These are phyloP conservation scores for Plectosphaerella sp. DNA, from an alignment of 2,329 filamentous ascomycete genomes.

Conservation along the genomic window DNA sequence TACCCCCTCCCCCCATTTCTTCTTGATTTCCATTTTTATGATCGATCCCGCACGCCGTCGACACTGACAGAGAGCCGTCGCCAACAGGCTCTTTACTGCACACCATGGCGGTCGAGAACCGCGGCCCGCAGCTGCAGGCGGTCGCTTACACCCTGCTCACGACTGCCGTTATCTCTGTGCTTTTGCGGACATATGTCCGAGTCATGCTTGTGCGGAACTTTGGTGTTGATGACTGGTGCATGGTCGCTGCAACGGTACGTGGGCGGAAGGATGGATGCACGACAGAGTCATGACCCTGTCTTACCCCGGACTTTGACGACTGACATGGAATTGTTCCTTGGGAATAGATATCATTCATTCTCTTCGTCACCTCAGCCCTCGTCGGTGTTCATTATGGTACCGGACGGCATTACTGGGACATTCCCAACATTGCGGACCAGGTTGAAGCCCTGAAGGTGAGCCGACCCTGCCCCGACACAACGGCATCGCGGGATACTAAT, in stretches of 20 bases:
- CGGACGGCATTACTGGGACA: conserved; percentile 28
- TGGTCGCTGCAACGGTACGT: conserved; percentile 27
- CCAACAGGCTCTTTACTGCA: too few species aligned
- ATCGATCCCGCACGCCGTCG: too few species aligned
- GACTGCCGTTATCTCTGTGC: conserved; percentile 19
- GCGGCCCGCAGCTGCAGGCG: conserved; percentile 26
- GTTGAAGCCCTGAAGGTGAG: conserved; percentile 28
- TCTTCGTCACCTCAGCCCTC: conserved; percentile 27
- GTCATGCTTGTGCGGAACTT: conserved; percentile 29
- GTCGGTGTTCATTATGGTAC: conserved; percentile 34
- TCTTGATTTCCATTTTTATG: too few species aligned
- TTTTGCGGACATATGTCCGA: conserved; percentile 29
- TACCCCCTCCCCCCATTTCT: too few species aligned
- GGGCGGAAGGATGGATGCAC: not conserved
- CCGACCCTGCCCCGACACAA: too few species aligned
- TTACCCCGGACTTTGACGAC: not conserved
- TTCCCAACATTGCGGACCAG: conserved; percentile 17
- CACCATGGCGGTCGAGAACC: conserved; percentile 17
- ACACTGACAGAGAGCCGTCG: too few species aligned
- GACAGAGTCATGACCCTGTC: not conserved
- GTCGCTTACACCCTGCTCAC: conserved; percentile 24
- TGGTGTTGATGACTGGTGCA: conserved; percentile 33
- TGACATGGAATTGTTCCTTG: not conserved
- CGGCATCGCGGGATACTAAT: too few species aligned
- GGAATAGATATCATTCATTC: conserved; percentile 26